A percentile compares a stretch with the other conserved stretches of the same genome.
phyloP scores from a whole-genome alignment of 2,329 filamentous ascomycete species.

The Sporothrix protearum region DNA sequence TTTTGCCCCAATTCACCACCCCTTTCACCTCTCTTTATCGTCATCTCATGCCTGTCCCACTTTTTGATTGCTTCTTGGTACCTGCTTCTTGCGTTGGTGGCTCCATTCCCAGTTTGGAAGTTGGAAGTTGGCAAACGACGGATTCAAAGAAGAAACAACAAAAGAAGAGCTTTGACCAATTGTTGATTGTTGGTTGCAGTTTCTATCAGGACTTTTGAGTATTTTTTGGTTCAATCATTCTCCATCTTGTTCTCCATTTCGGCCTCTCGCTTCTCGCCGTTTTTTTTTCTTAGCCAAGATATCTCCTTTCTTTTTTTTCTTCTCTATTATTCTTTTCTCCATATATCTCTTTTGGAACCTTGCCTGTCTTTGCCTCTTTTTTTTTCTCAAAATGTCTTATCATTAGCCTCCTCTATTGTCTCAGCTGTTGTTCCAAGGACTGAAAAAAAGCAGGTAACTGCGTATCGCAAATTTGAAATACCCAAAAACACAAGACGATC shows the following conservation, averaged over 20 bases:
- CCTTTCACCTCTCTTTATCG: background rate
- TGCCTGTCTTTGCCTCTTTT: background rate
- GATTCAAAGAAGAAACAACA: background rate
- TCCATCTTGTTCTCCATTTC: background rate
- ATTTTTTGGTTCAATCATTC: background rate
- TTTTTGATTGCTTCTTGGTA: background rate
- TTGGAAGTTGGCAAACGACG: background rate
- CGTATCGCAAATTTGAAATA: background rate
- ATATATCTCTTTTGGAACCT: background rate
- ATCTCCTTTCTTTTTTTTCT: background rate
- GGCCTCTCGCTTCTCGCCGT: background rate
- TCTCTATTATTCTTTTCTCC: background rate
- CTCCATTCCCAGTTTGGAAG: background rate
- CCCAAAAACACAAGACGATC: background rate
- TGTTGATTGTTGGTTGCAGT: background rate
- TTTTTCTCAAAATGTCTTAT: background rate
- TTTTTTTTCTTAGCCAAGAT: background rate
- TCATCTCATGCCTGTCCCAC: background rate
- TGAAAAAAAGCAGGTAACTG: background rate
- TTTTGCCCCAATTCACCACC: background rate
- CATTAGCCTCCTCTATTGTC: background rate
- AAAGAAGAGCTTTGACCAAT: background rate
- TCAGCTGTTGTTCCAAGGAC: background rate
- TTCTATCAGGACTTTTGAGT: slow-evolving; percentile 5
- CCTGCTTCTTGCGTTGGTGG: background rate